Conservation (phyloP, 78 protist genomes). For the Tieghemostelium lacteum region DNA sequence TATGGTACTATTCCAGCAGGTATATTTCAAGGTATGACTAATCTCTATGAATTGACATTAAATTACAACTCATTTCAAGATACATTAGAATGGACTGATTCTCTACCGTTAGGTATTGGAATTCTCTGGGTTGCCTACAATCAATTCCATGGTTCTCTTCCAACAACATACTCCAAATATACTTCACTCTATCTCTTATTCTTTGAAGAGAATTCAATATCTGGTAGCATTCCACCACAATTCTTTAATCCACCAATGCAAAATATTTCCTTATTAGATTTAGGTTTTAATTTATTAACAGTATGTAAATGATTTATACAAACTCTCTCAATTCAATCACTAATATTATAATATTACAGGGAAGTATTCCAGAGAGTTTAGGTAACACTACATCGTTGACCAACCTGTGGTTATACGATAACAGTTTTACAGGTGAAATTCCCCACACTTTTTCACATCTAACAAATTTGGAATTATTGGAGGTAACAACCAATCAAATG, state of each 20-base stretch:
- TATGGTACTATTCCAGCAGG: neutral
- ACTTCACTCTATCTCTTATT: conserved; percentile 17
- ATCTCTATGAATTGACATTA: neutral
- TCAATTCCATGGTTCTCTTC: conserved; percentile 19
- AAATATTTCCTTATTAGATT: conserved; percentile 35
- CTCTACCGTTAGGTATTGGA: conserved; percentile 6
- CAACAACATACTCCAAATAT: conserved; percentile 10
- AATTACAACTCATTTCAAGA: conserved; percentile 1
- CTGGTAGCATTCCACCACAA: conserved; percentile 46
- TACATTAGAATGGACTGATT: conserved; percentile 14
- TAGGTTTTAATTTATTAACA: conserved; percentile 40
- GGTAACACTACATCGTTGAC: conserved; percentile 1
- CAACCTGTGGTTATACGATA: conserved; percentile 62
- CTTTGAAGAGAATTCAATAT: conserved; percentile 29
- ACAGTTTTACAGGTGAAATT: conserved; percentile 2
- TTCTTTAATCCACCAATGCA: conserved; percentile 1
- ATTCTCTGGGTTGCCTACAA: conserved; percentile 59
- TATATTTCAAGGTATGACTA: neutral
- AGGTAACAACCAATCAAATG: conserved; percentile 41
- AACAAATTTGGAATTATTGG: conserved; percentile 12
- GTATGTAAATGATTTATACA: conserved; percentile 21
- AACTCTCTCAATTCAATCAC: too few species aligned
- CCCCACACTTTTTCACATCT: conserved; percentile 4
- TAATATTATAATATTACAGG: too few species aligned
- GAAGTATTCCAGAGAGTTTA: conserved; percentile 17